phyloP scores from a whole-genome alignment of 2,329 filamentous ascomycete species.

The Fusarium floridanum region DNA sequence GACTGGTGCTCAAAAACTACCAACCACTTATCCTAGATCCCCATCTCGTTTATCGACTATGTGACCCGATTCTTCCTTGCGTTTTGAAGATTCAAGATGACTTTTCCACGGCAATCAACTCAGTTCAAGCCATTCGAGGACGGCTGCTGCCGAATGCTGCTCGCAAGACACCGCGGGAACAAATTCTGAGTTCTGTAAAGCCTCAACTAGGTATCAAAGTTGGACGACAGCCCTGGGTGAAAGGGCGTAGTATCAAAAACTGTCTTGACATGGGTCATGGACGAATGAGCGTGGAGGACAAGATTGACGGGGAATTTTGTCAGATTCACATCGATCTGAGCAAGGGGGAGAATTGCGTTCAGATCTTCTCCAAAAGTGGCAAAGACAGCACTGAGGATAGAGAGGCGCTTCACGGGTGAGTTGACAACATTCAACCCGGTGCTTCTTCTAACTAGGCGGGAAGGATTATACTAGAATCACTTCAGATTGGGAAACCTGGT shows the following conservation, averaged over 20 bases:
- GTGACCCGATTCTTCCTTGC: slow-evolving; percentile 78
- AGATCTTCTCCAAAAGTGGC: slow-evolving; percentile 92
- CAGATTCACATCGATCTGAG: slow-evolving; percentile 84
- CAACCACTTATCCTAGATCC: slow-evolving; percentile 74
- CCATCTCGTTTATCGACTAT: slow-evolving; percentile 66
- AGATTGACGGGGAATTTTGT: slow-evolving; percentile 91
- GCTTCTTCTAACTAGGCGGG: slow-evolving; percentile 17
- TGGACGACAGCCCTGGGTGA: slow-evolving; percentile 73
- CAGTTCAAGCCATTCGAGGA: slow-evolving; percentile 58
- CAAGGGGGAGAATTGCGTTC: slow-evolving; percentile 68
- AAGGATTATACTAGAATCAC: slow-evolving; percentile 71
- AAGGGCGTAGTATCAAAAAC: slow-evolving; percentile 79
- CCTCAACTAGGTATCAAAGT: slow-evolving; percentile 73
- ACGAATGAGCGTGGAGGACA: slow-evolving; percentile 80
- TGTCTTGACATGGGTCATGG: slow-evolving; percentile 74
- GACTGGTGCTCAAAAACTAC: slow-evolving; percentile 83
- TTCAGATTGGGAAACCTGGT: slow-evolving; percentile 69
- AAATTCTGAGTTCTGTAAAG: slow-evolving; percentile 54
- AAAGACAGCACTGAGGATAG: slow-evolving; percentile 88
- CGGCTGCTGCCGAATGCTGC: slow-evolving; percentile 36
- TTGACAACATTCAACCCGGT: background rate
- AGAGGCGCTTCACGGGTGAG: slow-evolving; percentile 67
- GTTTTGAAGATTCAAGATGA: slow-evolving; percentile 78
- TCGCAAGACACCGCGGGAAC: slow-evolving; percentile 23
- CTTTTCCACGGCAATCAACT: slow-evolving; percentile 70